Evolutionary conservation across 2,329 filamentous ascomycete species (phyloP).

Genomic region (Chrysosphaeria jannelii): DNA sequence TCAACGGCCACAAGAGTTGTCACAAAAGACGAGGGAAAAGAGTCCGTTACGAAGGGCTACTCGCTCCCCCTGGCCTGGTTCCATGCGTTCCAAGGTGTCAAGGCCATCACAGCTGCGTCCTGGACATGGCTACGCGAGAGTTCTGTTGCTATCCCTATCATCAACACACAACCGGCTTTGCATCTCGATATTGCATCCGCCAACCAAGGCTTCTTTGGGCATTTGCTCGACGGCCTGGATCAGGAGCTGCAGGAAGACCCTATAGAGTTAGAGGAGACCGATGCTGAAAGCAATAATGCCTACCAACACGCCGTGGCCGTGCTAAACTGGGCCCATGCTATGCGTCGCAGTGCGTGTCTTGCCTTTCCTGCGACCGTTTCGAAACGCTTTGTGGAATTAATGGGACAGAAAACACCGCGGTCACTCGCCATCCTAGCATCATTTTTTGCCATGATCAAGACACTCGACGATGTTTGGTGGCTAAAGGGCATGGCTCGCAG

Average conservation of each 20-base stretch:
- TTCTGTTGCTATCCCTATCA: slow-evolving; percentile 25
- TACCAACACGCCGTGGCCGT: slow-evolving; percentile 35
- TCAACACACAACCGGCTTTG: slow-evolving; percentile 31
- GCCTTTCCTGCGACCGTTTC: slow-evolving; percentile 34
- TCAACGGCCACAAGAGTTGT: slow-evolving; percentile 31
- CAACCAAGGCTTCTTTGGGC: slow-evolving; percentile 26
- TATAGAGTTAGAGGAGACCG: slow-evolving; percentile 4
- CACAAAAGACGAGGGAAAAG: slow-evolving; percentile 19
- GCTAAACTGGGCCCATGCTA: slow-evolving; percentile 33
- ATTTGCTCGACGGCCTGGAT: slow-evolving; percentile 24
- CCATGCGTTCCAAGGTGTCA: slow-evolving; percentile 35
- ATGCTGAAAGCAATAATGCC: slow-evolving; percentile 12
- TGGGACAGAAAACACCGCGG: slow-evolving; percentile 26
- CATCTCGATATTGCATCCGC: slow-evolving; percentile 24
- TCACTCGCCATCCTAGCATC: slow-evolving; percentile 32
- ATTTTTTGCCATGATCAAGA: slow-evolving; percentile 34
- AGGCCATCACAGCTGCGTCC: slow-evolving; percentile 29
- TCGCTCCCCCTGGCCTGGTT: slow-evolving; percentile 32
- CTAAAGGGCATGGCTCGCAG: slow-evolving; percentile 32
- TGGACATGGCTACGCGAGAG: slow-evolving; percentile 33
- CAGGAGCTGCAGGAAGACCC: slow-evolving; percentile 20
- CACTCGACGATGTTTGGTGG: slow-evolving; percentile 36
- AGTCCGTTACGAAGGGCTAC: slow-evolving; percentile 12
- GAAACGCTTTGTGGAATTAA: slow-evolving; percentile 25
- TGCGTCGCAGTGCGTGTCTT: slow-evolving; percentile 25